Evolutionary conservation across 768 basidiomycete genomes (phyloP).

Genomic region (Cystofilobasidium bisporidii): DNA sequence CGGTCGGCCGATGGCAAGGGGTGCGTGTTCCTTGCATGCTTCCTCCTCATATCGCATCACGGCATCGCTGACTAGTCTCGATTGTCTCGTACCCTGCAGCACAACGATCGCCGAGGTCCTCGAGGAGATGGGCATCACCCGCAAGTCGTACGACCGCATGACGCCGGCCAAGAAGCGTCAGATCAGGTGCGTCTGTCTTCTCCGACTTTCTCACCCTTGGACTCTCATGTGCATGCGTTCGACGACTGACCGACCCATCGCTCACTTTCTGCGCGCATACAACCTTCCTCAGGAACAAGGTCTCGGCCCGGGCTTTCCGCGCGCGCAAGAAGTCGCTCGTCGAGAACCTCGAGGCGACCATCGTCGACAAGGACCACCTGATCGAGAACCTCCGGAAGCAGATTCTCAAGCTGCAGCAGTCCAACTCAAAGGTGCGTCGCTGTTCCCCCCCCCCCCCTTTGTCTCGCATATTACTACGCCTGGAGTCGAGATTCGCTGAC

Average conservation of each 20-base stretch:
- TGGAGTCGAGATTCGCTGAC: no score
- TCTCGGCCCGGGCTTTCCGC: constrained; percentile 10
- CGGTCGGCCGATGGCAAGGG: neutral
- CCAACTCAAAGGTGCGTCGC: constrained; percentile 2
- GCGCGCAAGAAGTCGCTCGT: constrained; percentile 14
- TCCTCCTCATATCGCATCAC: neutral
- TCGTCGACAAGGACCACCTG: constrained; percentile 4
- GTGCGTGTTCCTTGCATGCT: neutral
- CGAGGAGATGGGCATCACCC: constrained; percentile 17
- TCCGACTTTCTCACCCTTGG: neutral
- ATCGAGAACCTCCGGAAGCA: neutral
- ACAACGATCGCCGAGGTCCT: constrained; percentile 11
- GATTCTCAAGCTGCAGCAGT: neutral
- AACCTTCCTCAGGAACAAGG: constrained; percentile 7
- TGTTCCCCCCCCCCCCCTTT: neutral
- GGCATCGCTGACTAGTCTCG: neutral
- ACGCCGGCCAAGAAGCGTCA: constrained; percentile 13
- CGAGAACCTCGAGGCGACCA: constrained; percentile 9
- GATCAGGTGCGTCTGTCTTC: constrained; percentile 11
- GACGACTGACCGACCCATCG: no score
- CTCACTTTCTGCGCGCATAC: neutral
- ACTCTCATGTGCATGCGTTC: no score
- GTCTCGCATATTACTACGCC: no score
- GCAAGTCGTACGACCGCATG: constrained; percentile 12
- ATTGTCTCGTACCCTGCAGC: neutral